Evolutionary conservation across 345 rosid species (phyloP).

Genomic region (Heritiera littoralis): DNA sequence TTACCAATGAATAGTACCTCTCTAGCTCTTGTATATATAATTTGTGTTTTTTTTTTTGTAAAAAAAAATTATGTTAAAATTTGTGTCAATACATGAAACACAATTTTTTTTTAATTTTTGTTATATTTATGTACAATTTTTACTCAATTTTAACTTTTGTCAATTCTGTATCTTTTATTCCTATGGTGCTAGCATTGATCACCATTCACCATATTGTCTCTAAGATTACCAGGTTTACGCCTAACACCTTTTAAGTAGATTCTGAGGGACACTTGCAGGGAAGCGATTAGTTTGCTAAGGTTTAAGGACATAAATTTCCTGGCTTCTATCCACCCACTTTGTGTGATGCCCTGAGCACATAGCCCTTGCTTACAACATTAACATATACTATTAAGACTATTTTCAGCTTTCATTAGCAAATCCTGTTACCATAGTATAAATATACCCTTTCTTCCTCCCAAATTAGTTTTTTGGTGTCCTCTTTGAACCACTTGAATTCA

Average conservation of each 20-base stretch:
- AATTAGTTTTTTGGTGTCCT: not conserved
- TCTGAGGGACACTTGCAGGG: constrained; percentile 39
- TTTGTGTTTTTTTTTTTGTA: no score
- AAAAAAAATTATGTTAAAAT: no score
- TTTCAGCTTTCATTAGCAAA: not conserved
- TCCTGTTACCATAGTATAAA: no score
- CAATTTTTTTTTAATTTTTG: no score
- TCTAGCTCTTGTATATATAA: no score
- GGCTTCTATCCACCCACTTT: constrained; percentile 24
- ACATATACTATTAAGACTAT: not conserved
- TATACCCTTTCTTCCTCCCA: no score
- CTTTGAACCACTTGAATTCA: not conserved
- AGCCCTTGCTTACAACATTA: not conserved
- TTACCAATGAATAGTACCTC: no score
- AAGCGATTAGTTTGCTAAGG: constrained; percentile 34
- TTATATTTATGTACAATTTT: no score
- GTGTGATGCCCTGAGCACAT: constrained; percentile 3
- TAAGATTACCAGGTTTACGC: not conserved
- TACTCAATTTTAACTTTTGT: no score
- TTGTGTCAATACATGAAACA: no score
- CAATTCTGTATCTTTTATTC: no score
- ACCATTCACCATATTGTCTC: not conserved
- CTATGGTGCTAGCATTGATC: no score
- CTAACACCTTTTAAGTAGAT: not conserved
- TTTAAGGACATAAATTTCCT: constrained; percentile 38